These are phyloP conservation scores for Parasarocladium wereldwijsianum DNA, from an alignment of 2,329 filamentous ascomycete species.

Conservation along the genomic window DNA sequence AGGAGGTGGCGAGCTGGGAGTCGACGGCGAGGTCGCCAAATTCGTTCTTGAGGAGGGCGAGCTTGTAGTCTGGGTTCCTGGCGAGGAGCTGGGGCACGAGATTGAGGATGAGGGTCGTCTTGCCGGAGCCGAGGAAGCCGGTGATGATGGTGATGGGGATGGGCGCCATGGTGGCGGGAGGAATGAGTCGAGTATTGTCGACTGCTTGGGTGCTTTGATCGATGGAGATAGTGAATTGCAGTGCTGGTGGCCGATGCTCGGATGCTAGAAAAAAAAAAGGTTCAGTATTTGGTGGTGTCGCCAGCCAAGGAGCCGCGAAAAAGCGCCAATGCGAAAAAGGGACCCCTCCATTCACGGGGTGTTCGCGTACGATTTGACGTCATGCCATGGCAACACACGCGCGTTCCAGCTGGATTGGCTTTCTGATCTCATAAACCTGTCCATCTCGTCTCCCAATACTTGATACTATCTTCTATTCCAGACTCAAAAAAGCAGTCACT, in stretches of 20 bases:
- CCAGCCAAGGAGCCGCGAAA: neutral
- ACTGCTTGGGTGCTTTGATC: neutral
- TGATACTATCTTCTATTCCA: neutral
- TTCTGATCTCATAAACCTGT: neutral
- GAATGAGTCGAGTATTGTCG: neutral
- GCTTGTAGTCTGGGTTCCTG: constrained; percentile 60
- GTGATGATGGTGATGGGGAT: constrained; percentile 92
- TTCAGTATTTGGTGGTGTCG: neutral
- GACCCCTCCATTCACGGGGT: constrained; percentile 1
- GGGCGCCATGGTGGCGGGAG: constrained; percentile 36
- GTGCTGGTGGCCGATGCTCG: neutral
- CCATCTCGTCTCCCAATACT: neutral
- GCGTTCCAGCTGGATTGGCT: no score
- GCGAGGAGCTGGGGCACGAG: constrained; percentile 77
- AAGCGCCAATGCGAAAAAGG: neutral
- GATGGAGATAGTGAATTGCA: neutral
- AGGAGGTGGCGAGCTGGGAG: constrained; percentile 72
- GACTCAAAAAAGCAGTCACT: no score
- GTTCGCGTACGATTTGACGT: constrained; percentile 8
- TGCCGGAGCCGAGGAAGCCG: constrained; percentile 89
- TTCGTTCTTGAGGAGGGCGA: constrained; percentile 95
- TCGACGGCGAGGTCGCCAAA: constrained; percentile 92
- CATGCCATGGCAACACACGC: constrained; percentile 6
- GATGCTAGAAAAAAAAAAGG: neutral
- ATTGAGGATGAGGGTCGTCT: constrained; percentile 90